These are phyloP conservation scores for Solanum piurae DNA, from an alignment of 257 asterid species.

Conservation along the genomic window DNA sequence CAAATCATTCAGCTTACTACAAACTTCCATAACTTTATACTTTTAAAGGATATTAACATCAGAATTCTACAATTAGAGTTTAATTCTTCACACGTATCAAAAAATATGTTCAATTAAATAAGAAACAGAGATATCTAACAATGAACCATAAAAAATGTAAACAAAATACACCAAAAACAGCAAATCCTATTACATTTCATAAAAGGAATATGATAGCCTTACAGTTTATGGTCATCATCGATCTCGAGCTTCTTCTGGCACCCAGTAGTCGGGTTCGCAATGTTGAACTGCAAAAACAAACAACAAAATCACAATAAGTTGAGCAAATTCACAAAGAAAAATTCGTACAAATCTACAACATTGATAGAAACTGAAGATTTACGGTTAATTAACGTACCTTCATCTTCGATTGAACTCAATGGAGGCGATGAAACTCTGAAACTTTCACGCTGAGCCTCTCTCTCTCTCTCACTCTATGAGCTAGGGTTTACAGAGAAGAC, in stretches of 20 bases:
- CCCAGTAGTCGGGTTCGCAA: slow-evolving; percentile 31
- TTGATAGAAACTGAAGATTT: not conserved
- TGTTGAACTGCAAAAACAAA: slow-evolving; percentile 15
- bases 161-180: not conserved
- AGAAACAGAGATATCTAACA: not conserved
- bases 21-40: not conserved
- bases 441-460: not conserved
- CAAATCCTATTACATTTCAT: not conserved
- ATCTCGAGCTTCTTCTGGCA: slow-evolving; percentile 33
- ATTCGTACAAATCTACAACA: not conserved
- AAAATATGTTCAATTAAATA: not conserved
- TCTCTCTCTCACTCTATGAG: not conserved
- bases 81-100: not conserved
- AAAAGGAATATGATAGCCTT: not conserved
- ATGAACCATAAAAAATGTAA: not conserved
- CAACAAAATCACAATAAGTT: not conserved
- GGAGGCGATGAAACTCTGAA: not conserved
- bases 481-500: not conserved
- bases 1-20: not conserved
- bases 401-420: not conserved
- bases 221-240: slow-evolving; percentile 30
- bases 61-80: not conserved
- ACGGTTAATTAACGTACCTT: not conserved
- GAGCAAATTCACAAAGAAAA: not conserved
- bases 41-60: not conserved